phyloP scores from a whole-genome alignment of 129 eudicot genomes.

The Centella asiatica region DNA sequence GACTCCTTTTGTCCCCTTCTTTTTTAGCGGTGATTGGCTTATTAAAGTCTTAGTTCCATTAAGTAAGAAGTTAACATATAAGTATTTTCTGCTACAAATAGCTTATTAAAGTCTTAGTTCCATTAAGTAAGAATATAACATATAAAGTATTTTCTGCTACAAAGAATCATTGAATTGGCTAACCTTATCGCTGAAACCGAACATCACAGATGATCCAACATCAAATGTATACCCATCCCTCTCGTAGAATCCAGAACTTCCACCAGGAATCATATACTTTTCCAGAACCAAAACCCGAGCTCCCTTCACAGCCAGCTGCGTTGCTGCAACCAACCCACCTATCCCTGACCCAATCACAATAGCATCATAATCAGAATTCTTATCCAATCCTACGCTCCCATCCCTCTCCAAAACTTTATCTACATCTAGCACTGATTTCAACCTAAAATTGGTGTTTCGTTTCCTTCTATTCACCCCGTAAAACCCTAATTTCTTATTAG shows the following conservation, averaged over 20 bases:
- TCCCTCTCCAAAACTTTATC: conserved; percentile 36
- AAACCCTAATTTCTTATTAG: conserved; percentile 17
- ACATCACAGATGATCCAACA: conserved; percentile 97
- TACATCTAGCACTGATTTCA: conserved; percentile 47
- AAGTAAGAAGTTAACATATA: neutral
- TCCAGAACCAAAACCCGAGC: conserved; percentile 87
- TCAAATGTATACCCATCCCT: conserved; percentile 91
- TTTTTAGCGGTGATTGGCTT: too few species aligned
- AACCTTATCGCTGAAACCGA: conserved; percentile 97
- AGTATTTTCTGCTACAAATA: neutral
- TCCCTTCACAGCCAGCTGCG: conserved; percentile 96
- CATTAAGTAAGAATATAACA: neutral
- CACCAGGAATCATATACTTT: conserved; percentile 97
- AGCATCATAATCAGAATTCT: conserved; percentile 53
- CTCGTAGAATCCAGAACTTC: conserved; percentile 90
- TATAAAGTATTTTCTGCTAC: neutral
- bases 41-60: neutral
- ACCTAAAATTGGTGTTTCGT: conserved; percentile 18
- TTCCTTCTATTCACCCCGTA: conserved; percentile 6
- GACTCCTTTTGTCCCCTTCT: too few species aligned
- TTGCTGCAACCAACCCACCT: conserved; percentile 98
- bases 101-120: neutral
- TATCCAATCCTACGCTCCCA: conserved; percentile 22
- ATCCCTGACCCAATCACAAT: conserved; percentile 97
- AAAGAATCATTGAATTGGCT: neutral